Percentiles rank a stretch among this genome's conserved stretches.
Evolutionary conservation across 2,329 filamentous ascomycete species (phyloP).

Genomic region (Zasmidium cellare): DNA sequence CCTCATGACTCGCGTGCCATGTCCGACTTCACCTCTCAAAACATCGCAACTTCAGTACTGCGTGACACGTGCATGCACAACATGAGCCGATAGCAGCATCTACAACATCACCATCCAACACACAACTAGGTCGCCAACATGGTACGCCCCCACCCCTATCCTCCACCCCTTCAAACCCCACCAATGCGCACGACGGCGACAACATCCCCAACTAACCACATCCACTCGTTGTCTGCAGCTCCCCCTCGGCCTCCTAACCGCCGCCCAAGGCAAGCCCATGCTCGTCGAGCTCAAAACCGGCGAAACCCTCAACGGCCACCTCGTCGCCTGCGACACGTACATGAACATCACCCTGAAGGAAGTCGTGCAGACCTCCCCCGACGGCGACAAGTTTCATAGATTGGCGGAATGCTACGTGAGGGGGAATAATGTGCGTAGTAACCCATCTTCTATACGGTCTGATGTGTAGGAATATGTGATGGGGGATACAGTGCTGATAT

Average conservation of each 20-base stretch:
- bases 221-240: conserved; percentile 52
- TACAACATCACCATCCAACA: background rate
- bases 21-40: background rate
- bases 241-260: conserved; percentile 79
- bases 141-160: conserved; percentile 18
- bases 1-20: background rate
- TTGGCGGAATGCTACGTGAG: conserved; percentile 94
- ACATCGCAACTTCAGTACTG: background rate
- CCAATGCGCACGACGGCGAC: background rate
- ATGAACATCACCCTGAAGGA: conserved; percentile 99
- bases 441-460: background rate
- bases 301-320: conserved; percentile 93
- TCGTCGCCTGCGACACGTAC: conserved; percentile 98
- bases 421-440: conserved; percentile 88
- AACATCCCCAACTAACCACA: conserved; percentile 25
- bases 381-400: conserved; percentile 90
- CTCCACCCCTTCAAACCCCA: background rate
- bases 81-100: background rate
- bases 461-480: too few relatives aligned
- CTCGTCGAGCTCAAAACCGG: conserved; percentile 96
- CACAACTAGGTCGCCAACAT: conserved; percentile 13
- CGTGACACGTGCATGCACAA: background rate
- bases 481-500: too few relatives aligned
- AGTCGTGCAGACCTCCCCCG: conserved; percentile 92
- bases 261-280: conserved; percentile 96